phyloP scores from a whole-genome alignment of 768 basidiomycete genomes.

The Boletus sp. region DNA sequence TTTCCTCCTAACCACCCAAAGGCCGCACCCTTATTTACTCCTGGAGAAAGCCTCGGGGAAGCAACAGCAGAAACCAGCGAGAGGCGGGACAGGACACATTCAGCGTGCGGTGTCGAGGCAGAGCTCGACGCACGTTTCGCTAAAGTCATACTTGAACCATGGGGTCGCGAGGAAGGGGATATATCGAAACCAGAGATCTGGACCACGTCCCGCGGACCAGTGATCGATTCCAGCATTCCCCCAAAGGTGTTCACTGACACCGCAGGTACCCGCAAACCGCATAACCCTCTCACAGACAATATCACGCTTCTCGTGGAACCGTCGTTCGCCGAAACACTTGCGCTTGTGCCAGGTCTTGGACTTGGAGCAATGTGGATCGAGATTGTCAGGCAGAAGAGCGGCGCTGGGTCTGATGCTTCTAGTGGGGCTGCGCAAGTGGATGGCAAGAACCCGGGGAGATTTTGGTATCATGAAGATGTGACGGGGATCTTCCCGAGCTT shows the following conservation, averaged over 20 bases:
- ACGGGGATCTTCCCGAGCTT: slow-evolving; percentile 54
- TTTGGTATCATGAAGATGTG: slow-evolving; percentile 64
- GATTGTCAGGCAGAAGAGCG: slow-evolving; percentile 41
- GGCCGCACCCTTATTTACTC: not conserved
- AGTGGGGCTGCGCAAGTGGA: slow-evolving; percentile 9
- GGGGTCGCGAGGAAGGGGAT: slow-evolving; percentile 44
- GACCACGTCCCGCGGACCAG: slow-evolving; percentile 37
- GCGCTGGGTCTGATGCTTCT: not conserved
- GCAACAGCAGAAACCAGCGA: slow-evolving; percentile 7
- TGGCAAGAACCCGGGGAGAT: slow-evolving; percentile 17
- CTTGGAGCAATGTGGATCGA: slow-evolving; percentile 70
- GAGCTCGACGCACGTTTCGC: slow-evolving; percentile 48
- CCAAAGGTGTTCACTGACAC: slow-evolving; percentile 7
- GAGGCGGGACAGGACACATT: slow-evolving; percentile 16
- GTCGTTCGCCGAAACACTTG: slow-evolving; percentile 39
- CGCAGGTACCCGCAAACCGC: slow-evolving; percentile 26
- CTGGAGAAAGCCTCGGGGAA: not conserved
- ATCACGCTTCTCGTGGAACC: slow-evolving; percentile 60
- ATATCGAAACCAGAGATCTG: slow-evolving; percentile 37
- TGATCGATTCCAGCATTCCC: slow-evolving; percentile 24
- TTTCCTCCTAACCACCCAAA: slow-evolving; percentile 34
- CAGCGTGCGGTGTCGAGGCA: slow-evolving; percentile 39
- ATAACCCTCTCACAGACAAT: slow-evolving; percentile 54
- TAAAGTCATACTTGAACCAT: slow-evolving; percentile 54
- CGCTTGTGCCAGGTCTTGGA: slow-evolving; percentile 50